Base-by-base conservation (phyloP, 148 eudicot genomes). In the Amaranthus cruentus region DNA sequence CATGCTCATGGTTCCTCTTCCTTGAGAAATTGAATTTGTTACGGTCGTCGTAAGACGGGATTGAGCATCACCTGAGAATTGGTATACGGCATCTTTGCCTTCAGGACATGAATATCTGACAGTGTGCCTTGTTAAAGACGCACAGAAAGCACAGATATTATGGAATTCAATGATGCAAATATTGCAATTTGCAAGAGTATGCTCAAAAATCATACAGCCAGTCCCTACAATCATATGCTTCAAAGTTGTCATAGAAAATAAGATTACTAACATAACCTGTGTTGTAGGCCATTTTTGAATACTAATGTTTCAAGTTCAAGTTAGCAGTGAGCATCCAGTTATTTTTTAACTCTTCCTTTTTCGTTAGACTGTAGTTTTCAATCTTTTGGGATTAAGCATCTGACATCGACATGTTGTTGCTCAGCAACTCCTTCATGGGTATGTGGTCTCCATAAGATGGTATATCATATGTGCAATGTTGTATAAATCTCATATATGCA, bases 11-110 rank as follows among this genome's bases (percentile, higher is more conserved):
- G 49, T 13, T 42, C n/a, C 52, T 46, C 3, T 46, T 47, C 9
- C 55, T 66, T 66, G 65, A 75, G 65, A 55, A 66, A 75, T 21
- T 66, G 48, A 53, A 63, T 47, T 4, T 62, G 68, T 60, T 64
- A 62, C 21, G 53, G 13, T 14, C 38, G 51, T 47, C 15, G 42
- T 49, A 47, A n/a, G 49, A 48, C 47, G 4, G 54, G 69, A 47
- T 48, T 4, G 4, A 50, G 44, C 13, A 10, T 67, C 14, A 9
- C 70, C 70, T 67, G 50, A 50, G 44, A 66, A 50, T 66, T 66
- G 55, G 7, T 18, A 66, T 53, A 28, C 59, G 48, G 59, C 49
- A 12, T 28, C 38, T 28, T 28, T 28, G 38, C 38, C 15, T 54
- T 53, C 6, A 52, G 7, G 54, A 38, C 52, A 28, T n/a, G 9